phyloP scores from a whole-genome alignment of 106 monocot species.

The Vanilla planifolia region DNA sequence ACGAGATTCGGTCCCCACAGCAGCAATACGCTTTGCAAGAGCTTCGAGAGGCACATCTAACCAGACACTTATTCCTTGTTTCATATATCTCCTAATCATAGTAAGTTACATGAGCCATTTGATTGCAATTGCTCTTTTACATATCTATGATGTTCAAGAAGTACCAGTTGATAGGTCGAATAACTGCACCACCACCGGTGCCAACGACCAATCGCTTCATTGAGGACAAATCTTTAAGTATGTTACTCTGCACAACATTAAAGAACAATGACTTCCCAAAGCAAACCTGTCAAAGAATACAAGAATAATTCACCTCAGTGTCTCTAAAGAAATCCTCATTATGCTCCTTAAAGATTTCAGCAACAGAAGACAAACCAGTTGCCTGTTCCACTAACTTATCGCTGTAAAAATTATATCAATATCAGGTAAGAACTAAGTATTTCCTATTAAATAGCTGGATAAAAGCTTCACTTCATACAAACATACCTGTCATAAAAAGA shows the following conservation, averaged over 20 bases:
- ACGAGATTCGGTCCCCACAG: conserved; percentile 85
- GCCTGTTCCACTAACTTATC: conserved; percentile 84
- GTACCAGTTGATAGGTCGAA: conserved; percentile 88
- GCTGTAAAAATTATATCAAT: conserved; percentile 23
- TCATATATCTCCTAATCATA: conserved; percentile 86
- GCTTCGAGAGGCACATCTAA: conserved; percentile 97
- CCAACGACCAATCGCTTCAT: conserved; percentile 76
- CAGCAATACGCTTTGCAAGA: conserved; percentile 88
- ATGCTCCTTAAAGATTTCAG: conserved; percentile 75
- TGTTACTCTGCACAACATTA: conserved; percentile 39
- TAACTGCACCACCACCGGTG: conserved; percentile 88
- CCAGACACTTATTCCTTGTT: conserved; percentile 82
- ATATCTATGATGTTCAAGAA: neutral
- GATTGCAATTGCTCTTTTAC: neutral
- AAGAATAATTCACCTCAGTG: conserved; percentile 49
- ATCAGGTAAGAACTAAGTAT: neutral
- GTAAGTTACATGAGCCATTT: conserved; percentile 1
- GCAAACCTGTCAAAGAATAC: neutral
- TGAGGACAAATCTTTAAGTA: conserved; percentile 56
- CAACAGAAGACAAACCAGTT: conserved; percentile 78
- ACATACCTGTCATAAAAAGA: conserved; percentile 86
- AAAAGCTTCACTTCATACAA: neutral
- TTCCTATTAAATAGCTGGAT: neutral
- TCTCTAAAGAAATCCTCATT: conserved; percentile 91
- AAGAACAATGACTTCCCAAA: neutral